Conservation (phyloP, 768 basidiomycete species). For the Boletus bicolor region DNA sequence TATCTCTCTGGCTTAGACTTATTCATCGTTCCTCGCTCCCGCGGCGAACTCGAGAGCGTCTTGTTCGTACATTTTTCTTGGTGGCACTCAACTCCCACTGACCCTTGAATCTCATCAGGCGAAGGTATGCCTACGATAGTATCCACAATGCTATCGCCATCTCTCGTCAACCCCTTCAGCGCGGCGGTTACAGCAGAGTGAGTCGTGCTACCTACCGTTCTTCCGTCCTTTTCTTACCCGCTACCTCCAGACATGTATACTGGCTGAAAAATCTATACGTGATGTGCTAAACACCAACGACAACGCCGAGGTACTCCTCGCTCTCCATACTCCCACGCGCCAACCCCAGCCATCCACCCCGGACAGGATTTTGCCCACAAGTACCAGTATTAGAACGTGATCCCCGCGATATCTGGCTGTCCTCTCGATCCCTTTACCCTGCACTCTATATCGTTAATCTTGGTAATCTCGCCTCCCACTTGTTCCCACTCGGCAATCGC, state of each 20-base stretch:
- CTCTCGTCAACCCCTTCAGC: slow-evolving; percentile 59
- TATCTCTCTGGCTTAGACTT: slow-evolving; percentile 71
- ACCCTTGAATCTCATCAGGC: slow-evolving; percentile 37
- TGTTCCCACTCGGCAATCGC: slow-evolving; percentile 3
- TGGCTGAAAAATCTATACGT: slow-evolving; percentile 67
- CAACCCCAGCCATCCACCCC: slow-evolving; percentile 12
- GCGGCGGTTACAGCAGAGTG: slow-evolving; percentile 53
- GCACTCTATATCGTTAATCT: neutral
- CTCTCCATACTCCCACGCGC: slow-evolving; percentile 47
- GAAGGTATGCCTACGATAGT: slow-evolving; percentile 73
- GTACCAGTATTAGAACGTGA: slow-evolving; percentile 27
- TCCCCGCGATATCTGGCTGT: neutral
- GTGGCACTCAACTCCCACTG: neutral
- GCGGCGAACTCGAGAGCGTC: slow-evolving; percentile 65
- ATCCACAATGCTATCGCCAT: slow-evolving; percentile 79
- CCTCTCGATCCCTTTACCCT: neutral
- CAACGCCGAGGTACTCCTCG: slow-evolving; percentile 62
- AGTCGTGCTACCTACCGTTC: slow-evolving; percentile 16
- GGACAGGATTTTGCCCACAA: slow-evolving; percentile 11
- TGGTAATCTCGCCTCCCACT: neutral
- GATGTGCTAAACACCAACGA: slow-evolving; percentile 67
- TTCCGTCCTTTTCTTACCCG: neutral
- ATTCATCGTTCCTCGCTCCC: slow-evolving; percentile 63
- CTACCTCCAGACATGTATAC: slow-evolving; percentile 54
- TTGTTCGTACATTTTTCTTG: slow-evolving; percentile 45